A percentile compares a stretch with the other conserved stretches of the same genome.
Conservation (phyloP, 164 flowering plant genomes). For the Litsea cubeba region DNA sequence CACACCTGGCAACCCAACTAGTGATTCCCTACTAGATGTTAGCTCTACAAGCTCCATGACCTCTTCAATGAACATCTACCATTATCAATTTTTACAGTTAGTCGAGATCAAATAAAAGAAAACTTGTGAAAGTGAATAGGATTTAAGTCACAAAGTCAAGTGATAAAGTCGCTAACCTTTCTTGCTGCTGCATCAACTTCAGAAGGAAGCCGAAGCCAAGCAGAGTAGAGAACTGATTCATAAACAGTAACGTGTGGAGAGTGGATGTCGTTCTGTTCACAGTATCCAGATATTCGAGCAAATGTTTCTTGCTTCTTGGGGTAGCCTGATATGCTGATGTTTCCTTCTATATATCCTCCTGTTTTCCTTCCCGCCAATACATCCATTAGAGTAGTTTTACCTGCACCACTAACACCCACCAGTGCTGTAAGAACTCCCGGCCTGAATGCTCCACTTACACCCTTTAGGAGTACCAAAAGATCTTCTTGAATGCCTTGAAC, state of each 20-base stretch:
- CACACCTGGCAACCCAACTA: conserved; percentile 44
- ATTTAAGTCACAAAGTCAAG: background rate
- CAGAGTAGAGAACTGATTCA: conserved; percentile 50
- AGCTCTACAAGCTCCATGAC: conserved; percentile 54
- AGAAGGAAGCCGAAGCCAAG: conserved; percentile 51
- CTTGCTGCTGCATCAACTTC: conserved; percentile 32
- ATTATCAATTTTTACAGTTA: background rate
- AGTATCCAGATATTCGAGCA: conserved; percentile 50
- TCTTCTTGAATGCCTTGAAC: conserved; percentile 32
- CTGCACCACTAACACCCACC: conserved; percentile 65
- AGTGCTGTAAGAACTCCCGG: conserved; percentile 56
- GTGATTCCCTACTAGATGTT: conserved; percentile 24
- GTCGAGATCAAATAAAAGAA: background rate
- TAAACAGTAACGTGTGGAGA: conserved; percentile 53
- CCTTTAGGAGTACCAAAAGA: conserved; percentile 34
- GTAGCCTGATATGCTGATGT: conserved; percentile 40
- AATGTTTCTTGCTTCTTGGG: conserved; percentile 52
- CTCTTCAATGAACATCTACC: conserved; percentile 46
- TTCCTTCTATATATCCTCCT: conserved; percentile 44
- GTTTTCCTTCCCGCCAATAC: conserved; percentile 52
- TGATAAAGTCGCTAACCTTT: conserved; percentile 25
- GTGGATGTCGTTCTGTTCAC: conserved; percentile 54
- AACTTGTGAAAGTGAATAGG: background rate
- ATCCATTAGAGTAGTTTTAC: conserved; percentile 58
- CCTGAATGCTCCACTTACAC: conserved; percentile 48